Percentiles rank a stretch among this genome's conserved stretches.
Conservation (phyloP, 768 basidiomycete genomes). For the Pulveroboletus sp. region DNA sequence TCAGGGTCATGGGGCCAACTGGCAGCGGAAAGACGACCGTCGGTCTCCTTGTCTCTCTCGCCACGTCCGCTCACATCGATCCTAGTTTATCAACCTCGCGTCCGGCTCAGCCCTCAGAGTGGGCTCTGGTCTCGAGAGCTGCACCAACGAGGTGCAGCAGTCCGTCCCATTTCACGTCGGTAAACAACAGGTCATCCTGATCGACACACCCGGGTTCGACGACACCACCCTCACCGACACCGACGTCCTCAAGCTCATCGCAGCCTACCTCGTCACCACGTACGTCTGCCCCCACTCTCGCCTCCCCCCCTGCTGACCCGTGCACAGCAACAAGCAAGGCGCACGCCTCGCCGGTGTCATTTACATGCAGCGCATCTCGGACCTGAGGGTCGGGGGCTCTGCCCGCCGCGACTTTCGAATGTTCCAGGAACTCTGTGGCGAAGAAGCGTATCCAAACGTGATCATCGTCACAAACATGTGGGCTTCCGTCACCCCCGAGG, state of each 20-base stretch:
- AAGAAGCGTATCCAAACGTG: conserved; percentile 47
- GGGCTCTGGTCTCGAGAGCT: conserved; percentile 35
- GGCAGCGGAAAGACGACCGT: conserved; percentile 37
- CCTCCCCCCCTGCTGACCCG: conserved; percentile 8
- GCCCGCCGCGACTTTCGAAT: conserved; percentile 48
- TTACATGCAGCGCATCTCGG: conserved; percentile 53
- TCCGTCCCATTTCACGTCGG: conserved; percentile 24
- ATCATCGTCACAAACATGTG: conserved; percentile 56
- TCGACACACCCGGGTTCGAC: conserved; percentile 67
- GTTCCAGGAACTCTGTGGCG: conserved; percentile 54
- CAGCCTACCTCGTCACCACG: conserved; percentile 35
- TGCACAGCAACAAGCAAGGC: conserved; percentile 32
- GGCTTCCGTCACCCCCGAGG: conserved; percentile 36
- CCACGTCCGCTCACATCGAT: conserved; percentile 2
- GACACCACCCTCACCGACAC: conserved; percentile 50
- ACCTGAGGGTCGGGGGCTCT: conserved; percentile 47
- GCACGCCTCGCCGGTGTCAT: conserved; percentile 46
- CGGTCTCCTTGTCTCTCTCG: conserved; percentile 2
- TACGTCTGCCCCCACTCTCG: conserved; percentile 8
- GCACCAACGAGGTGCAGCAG: conserved; percentile 33
- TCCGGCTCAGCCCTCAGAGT: conserved; percentile 32
- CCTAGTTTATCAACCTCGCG: conserved; percentile 37
- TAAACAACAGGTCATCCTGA: conserved; percentile 42
- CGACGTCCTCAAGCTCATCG: conserved; percentile 50
- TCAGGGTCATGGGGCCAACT: conserved; percentile 34